Evolutionary conservation across 2,329 filamentous ascomycete species (phyloP), one percentile per base, ranked within the genome.

Genomic region (Xylaria hypoxylon): DNA sequence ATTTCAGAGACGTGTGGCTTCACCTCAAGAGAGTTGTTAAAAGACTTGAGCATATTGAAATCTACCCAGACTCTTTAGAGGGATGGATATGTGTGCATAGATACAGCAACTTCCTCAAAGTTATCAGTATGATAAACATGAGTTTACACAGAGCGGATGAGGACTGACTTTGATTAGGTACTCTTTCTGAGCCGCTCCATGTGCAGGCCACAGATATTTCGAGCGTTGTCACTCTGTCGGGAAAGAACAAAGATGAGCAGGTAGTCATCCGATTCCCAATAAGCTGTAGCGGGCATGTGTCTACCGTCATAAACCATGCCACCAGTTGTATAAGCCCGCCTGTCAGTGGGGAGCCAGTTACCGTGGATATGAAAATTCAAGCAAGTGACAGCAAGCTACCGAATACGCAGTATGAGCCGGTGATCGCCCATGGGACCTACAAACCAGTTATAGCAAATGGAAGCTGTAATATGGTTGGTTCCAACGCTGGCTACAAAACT

Each of bases 381-480:
- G 24, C 26, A 5, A 50, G 13, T 6, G 3, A 19, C 24, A 10
- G 2, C 2, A 5, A 48, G 17, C 13, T 5, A 28, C 4, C 47
- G 5, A 5, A n/a, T 17, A 31, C 11, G 47, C 47, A 15, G 15
- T 50, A 7, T 7, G 26, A 31, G 7, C 5, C 19, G 7, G 50
- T 61, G 4, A 61, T 63, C 28, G 61, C 61, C 6, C 53, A 63
- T 13, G 61, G 61, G 2, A 52, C 61, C 3, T 58, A 63, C 11
- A 28, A 22, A 2, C 35, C 44, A 6, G 15, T 3, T 6, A n/a
- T 1, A 47, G 19, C 5, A 28, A 5, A 7, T n/a, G 47, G 15
- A 11, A 45, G 19, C 42, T 2, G n/a, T 22, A 45, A 22, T 6
- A 1, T 42, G 7, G 17, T 42, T 42, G 38, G 38, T 42, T 42